Evolutionary conservation across 2,329 filamentous ascomycete genomes (phyloP), one percentile per base, ranked within the genome.

Genomic region (Aquanectria penicillioides): DNA sequence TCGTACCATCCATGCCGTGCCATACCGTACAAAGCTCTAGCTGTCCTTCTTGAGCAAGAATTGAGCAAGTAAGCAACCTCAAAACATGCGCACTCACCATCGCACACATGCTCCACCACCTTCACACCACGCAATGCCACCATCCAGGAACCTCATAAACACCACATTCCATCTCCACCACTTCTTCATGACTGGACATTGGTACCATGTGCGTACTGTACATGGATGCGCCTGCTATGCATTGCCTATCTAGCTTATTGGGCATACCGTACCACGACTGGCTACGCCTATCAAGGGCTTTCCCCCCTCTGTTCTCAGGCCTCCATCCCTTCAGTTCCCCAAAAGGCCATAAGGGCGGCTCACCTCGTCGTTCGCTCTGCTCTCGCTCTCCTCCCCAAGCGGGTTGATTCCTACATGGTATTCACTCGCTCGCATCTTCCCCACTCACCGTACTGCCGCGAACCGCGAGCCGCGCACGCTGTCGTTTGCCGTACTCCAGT

Each of bases 201-300:
- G 26, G 25, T 44, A 20, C 41, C 41, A 26, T 44, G 41, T 44
- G 31, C 26, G 18, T 44, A 11, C 29, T 17, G 15, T 44, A 25
- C 50, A 53, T 53, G 50, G 38, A 36, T 44, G 40, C 25, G 18
- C n/a, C 44, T 29, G 38, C 50, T 20, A 36, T 53, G 25, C 50
- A 33, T 31, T 53, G 15, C 38, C 38, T 36, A 25, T 37, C 50
- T 44, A 29, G 28, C 25, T 23, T 13, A 36, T 46, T 53, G 17
- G 38, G 49, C 8, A 52, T 52, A 28, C 49, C n/a, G 36, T 48
- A 44, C 41, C 31, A 36, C 44, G n/a, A 18, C 17, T 15, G 9
- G 25, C 33, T 34, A 22, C 29, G 33, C 29, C 31, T 31, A n/a
- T n/a, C n/a, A n/a, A n/a, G n/a, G n/a, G n/a, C 33, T 37, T 37